Evolutionary conservation across 2,329 filamentous ascomycete species (phyloP).

Genomic region (Seiridium cupressi): DNA sequence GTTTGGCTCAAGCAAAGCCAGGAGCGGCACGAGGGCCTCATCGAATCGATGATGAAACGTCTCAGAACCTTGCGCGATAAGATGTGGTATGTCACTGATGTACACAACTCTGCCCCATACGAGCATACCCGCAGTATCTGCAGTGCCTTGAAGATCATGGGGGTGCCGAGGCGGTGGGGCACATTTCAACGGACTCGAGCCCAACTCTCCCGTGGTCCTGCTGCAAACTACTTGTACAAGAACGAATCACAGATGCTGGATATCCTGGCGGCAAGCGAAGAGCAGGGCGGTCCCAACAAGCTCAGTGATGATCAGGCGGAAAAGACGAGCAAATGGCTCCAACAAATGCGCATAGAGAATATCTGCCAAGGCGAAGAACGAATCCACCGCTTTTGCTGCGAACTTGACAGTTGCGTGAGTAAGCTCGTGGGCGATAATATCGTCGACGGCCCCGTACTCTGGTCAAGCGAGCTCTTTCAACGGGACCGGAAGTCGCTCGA

Average conservation of each 20-base stretch:
- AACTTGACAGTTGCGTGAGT: constrained; percentile 81
- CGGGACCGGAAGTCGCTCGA: constrained; percentile 69
- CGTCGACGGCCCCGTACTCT: constrained; percentile 81
- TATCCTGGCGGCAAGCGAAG: constrained; percentile 76
- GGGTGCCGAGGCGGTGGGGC: constrained; percentile 57
- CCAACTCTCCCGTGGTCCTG: constrained; percentile 44
- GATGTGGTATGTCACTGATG: constrained; percentile 98
- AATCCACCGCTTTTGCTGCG: constrained; percentile 89
- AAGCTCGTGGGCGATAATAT: constrained; percentile 84
- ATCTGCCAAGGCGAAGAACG: constrained; percentile 94
- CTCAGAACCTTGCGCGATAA: constrained; percentile 82
- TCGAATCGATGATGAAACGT: constrained; percentile 72
- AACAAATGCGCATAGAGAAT: constrained; percentile 80
- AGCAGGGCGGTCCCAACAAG: constrained; percentile 90
- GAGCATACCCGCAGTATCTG: constrained; percentile 85
- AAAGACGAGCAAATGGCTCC: constrained; percentile 79
- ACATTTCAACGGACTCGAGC: constrained; percentile 49
- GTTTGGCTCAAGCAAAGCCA: constrained; percentile 82
- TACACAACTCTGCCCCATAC: constrained; percentile 85
- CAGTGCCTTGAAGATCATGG: constrained; percentile 88
- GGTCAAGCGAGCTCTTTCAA: constrained; percentile 86
- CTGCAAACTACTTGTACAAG: constrained; percentile 69
- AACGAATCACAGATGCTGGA: constrained; percentile 85
- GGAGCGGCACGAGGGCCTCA: constrained; percentile 70
- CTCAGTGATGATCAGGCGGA: constrained; percentile 94